A percentile compares a stretch with the other conserved stretches of the same genome.
Evolutionary conservation across 441 rosid genomes (phyloP).

Genomic region (Hura crepitans): DNA sequence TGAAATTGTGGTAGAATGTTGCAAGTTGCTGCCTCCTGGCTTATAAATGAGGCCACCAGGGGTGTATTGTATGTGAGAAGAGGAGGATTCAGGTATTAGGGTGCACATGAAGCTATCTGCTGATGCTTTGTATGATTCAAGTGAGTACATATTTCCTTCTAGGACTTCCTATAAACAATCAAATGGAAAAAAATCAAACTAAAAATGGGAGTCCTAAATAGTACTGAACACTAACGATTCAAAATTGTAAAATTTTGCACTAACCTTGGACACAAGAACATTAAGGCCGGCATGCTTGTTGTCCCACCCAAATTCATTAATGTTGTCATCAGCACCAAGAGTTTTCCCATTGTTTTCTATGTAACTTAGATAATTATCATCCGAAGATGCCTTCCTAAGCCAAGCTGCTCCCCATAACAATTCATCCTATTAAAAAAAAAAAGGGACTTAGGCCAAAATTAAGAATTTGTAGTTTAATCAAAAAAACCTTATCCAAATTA

Average conservation of each 20-base stretch:
- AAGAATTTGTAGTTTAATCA: neutral
- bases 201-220: too few relatives aligned
- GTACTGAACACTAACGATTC: too few relatives aligned
- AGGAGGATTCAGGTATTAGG: conserved; percentile 58
- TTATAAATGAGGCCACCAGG: conserved; percentile 87
- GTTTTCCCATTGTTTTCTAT: conserved; percentile 68
- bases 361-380: conserved; percentile 56
- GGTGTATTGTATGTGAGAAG: conserved; percentile 63
- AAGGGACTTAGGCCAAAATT: too few relatives aligned
- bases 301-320: conserved; percentile 93
- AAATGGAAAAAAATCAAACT: too few relatives aligned
- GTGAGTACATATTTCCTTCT: conserved; percentile 49
- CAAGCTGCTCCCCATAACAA: conserved; percentile 96
- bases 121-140: conserved; percentile 75
- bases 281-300: conserved; percentile 91
- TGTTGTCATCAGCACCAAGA: conserved; percentile 77
- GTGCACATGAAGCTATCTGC: conserved; percentile 97
- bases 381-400: conserved; percentile 72
- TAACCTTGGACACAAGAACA: conserved; percentile 83
- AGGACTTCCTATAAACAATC: conserved; percentile 50
- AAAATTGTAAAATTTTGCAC: too few relatives aligned
- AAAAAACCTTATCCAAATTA: neutral
- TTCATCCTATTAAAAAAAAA: conserved; percentile 52
- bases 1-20: conserved; percentile 80
- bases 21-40: conserved; percentile 93